Evolutionary conservation across 2,329 filamentous ascomycete genomes (phyloP), one percentile per base, ranked within the genome.

Genomic region (Hypoxylon sp.): DNA sequence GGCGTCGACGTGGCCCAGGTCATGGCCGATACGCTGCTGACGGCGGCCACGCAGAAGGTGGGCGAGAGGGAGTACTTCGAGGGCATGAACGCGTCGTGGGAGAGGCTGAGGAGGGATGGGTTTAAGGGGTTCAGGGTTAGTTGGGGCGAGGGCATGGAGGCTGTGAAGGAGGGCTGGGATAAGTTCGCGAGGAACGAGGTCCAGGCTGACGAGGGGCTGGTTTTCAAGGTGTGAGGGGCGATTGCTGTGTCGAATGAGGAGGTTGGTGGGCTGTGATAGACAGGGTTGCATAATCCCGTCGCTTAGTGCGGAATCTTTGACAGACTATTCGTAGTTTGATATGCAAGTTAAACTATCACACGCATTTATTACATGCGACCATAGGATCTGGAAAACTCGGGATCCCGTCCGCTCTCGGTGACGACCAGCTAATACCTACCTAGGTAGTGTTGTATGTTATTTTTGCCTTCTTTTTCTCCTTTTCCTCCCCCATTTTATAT

Each of bases 131-230:
- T 78, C 4, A 55, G 46, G 31, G 39, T 76, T 1, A 56, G 29
- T 1, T 78, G 75, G 75, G 76, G 74, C 5, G 67, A 74, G 65
- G 74, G 75, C 11, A 77, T 78, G 75, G 67, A 70, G 56, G 72
- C 65, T 24, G 73, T 75, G 2, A 44, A 62, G 13, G 59, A 72
- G 51, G 76, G 75, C 1, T 78, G 76, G 76, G 75, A 77, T 50
- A 53, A 60, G 11, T 62, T 77, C 19, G 73, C 73, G 3, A 56
- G 52, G 7, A 72, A 74, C 2, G 70, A 74, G 60, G 73, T 74
- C 1, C 17, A 53, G 52, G 62, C 76, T 2, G 73, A 74, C 11
- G 75, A 77, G 64, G 75, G 73, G 21, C 59, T 78, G 64, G 74
- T 72, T n/a, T 78, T 73, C 55, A 72, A 69, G 68, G 1, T 78